These are phyloP conservation scores for Eragrostis tef DNA, from an alignment of 202 grass and related monocot genomes.

Conservation along the genomic window DNA sequence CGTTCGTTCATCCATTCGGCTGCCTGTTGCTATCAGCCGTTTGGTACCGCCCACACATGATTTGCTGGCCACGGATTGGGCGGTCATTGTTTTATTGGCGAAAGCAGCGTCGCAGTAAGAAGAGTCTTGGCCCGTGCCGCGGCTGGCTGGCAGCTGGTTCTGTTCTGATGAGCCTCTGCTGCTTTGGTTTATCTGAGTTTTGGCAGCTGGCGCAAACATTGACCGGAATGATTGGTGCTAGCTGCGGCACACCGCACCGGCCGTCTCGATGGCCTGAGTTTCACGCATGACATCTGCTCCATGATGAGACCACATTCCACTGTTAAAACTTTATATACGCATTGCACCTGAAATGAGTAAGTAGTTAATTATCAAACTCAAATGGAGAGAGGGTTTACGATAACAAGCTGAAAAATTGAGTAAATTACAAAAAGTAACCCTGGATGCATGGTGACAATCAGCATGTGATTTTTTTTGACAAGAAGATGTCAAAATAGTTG, in stretches of 20 bases:
- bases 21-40: conserved; percentile 48
- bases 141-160: conserved; percentile 29
- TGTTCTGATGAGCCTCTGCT: conserved; percentile 3
- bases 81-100: conserved; percentile 58
- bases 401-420: too few relatives aligned
- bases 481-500: background rate
- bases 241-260: conserved; percentile 20
- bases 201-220: conserved; percentile 5
- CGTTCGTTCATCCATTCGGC: background rate
- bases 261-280: background rate
- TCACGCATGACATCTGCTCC: conserved; percentile 35
- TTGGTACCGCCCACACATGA: conserved; percentile 47
- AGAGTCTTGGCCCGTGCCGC: background rate
- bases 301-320: conserved; percentile 26
- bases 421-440: too few relatives aligned
- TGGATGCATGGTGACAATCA: too few relatives aligned
- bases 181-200: conserved; percentile 38
- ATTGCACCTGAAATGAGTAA: background rate
- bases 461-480: too few relatives aligned
- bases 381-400: background rate
- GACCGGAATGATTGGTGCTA: conserved; percentile 38
- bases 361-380: background rate
- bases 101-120: background rate
- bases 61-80: conserved; percentile 50
- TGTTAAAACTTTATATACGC: background rate